phyloP scores from a whole-genome alignment of 805 yeast genomes.

The Clavispora vitiphila region DNA sequence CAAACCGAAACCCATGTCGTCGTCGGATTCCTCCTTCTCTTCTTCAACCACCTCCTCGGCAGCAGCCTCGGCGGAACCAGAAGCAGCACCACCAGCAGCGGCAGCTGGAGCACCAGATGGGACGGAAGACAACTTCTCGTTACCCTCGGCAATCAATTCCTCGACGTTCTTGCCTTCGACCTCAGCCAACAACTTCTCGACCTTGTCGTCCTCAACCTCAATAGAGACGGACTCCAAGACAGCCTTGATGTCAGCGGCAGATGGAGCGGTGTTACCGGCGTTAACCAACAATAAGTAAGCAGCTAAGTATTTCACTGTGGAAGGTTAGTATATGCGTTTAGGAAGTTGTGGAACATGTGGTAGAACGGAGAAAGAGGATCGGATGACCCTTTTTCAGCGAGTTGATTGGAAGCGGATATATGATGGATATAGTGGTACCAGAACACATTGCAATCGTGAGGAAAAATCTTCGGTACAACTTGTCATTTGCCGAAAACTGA shows the following conservation, averaged over 20 bases:
- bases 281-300: constrained; percentile 44
- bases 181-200: constrained; percentile 30
- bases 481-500: too few relatives aligned
- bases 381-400: too few relatives aligned
- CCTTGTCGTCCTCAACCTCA: constrained; percentile 32
- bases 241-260: constrained; percentile 37
- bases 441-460: too few relatives aligned
- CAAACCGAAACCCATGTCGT: constrained; percentile 32
- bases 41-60: constrained; percentile 24
- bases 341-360: background rate
- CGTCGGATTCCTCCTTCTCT: constrained; percentile 23
- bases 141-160: constrained; percentile 35
- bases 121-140: constrained; percentile 32
- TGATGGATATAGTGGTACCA: too few relatives aligned
- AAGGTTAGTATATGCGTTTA: constrained; percentile 19
- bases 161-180: constrained; percentile 32
- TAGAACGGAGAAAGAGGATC: background rate
- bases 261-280: constrained; percentile 43
- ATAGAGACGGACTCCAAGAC: constrained; percentile 38
- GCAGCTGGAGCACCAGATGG: constrained; percentile 31
- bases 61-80: constrained; percentile 20
- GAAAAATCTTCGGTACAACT: too few relatives aligned
- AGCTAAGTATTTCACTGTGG: constrained; percentile 42
- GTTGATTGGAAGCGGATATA: too few relatives aligned
- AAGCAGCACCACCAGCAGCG: constrained; percentile 22